Conservation (phyloP, 2,329 filamentous ascomycete species). For the Aspergillus aculeatinus region DNA sequence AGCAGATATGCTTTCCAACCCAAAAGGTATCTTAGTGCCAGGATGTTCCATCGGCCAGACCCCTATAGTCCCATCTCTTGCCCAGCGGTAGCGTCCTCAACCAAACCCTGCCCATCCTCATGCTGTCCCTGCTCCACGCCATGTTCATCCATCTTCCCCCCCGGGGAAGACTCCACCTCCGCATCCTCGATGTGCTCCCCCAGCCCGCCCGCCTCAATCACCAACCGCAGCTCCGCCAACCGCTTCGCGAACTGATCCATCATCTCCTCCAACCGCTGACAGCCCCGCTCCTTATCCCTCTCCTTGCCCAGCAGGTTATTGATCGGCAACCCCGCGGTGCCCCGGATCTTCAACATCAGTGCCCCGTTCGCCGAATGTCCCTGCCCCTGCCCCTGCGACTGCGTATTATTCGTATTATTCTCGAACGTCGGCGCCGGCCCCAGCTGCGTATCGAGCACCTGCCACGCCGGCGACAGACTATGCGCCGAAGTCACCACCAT, state of each 20-base stretch:
- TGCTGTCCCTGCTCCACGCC: not conserved
- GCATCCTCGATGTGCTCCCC: not conserved
- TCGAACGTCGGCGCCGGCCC: slow-evolving; percentile 64
- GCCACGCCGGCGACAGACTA: slow-evolving; percentile 74
- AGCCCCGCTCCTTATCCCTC: slow-evolving; percentile 23
- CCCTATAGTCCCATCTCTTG: not conserved
- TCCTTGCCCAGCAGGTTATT: slow-evolving; percentile 19
- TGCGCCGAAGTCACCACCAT: slow-evolving; percentile 65
- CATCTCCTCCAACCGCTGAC: slow-evolving; percentile 45
- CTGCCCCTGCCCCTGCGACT: slow-evolving; percentile 39
- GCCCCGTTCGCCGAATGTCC: slow-evolving; percentile 42
- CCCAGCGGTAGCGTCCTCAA: not conserved
- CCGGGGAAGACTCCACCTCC: not conserved
- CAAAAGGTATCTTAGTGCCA: not conserved
- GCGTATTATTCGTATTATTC: slow-evolving; percentile 49
- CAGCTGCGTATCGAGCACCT: slow-evolving; percentile 57
- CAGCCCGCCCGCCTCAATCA: slow-evolving; percentile 39
- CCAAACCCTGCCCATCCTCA: not conserved
- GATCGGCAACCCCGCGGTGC: slow-evolving; percentile 35
- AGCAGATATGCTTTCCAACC: not conserved
- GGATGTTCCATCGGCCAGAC: not conserved
- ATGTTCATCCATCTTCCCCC: not conserved
- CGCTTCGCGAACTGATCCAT: slow-evolving; percentile 48
- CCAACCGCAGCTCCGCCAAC: slow-evolving; percentile 43
- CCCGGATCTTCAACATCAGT: slow-evolving; percentile 48